Base-by-base conservation (phyloP, 768 basidiomycete species). In the Amanita rubescens region DNA sequence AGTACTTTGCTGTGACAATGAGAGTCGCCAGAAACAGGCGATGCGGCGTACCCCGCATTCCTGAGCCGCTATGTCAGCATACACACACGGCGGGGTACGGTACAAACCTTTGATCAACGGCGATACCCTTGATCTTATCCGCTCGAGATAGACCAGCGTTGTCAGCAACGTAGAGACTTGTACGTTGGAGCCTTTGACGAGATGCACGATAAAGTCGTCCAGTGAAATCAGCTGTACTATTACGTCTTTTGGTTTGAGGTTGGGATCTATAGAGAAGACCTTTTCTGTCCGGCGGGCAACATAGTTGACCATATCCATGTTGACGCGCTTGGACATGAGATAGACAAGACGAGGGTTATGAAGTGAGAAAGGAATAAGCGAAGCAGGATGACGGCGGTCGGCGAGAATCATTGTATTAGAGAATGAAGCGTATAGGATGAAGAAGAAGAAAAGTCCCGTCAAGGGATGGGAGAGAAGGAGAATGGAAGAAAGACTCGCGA, bases 11-110 rank as follows among this genome's bases (percentile, higher is more conserved):
- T 20, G 95, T 85, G 38, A 92, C 88, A 69, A 99, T 97, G 61
- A 99, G 85, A 1, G 90, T 86, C 20, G 95, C 95, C 60, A 99
- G 80, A 71, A 99, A 97, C 49, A 99, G 87, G 45, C 95, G 85
- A 65, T 98, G 95, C 33, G 92, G 82, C 19, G 95, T 95, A 68
- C 93, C 96, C 20, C 87, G 80, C 75, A 93, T 84, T 45, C 74
- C 75, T 93, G 77, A 3, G 76, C 8, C 14, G 19, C 17, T 33
- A 25, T 12, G 25, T 48, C 24, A 48, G 38, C 15, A 24, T 24
- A 38, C 24, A 22, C n/a, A 41, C 33, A 37, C 33, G 41, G 47
- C 38, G 27, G 39, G 20, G 15, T 2, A 9, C 19, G 14, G 14
- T 32, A 73, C 78, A 61, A 54, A 90, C 94, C 94, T 76, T 88